Evolutionary conservation across 768 basidiomycete genomes (phyloP), one percentile per base, ranked within the genome.

Genomic region (Thelephora aurantiotincta): DNA sequence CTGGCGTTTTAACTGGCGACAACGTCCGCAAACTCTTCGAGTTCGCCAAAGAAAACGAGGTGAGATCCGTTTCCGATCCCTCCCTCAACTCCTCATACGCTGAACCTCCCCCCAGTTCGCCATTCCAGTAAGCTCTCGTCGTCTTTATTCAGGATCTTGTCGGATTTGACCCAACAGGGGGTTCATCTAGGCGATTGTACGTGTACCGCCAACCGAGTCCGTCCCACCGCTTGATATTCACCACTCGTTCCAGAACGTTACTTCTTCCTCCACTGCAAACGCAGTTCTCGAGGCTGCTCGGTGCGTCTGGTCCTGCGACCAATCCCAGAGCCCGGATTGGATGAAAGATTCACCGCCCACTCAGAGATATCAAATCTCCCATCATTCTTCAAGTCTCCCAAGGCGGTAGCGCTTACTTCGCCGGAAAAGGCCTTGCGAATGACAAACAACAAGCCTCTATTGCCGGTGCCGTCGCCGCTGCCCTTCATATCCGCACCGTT

Each of bases 331-430:
- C 37, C 6, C 16, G 9, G 38, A 14, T 41, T 14, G 22, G 14
- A 18, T 41, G 38, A 41, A 41, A 33, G 5, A 22, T 43, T 38
- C 14, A n/a, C n/a, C 20, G 35, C 26, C 41, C 47, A 11, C 22
- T 50, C 57, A 89, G 89, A 54, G 96, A 97, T 64, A 78, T 87
- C 74, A 97, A 98, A 65, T 75, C 94, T 26, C 94, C 94, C 50
- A 92, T 99, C 68, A 98, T 99, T 67, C 71, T 97, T 58, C 96
- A 98, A 63, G 82, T 93, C 53, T 99, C 96, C 48, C 93, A 99
- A 64, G 96, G 96, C 49, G 96, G 96, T 58, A 76, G 79, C 52
- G 94, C 93, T 46, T 97, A 84, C 75, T 97, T 87, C 60, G 90
- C 90, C 41, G 96, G 96, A 52, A 99, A 99, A 67, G 94, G 93